Base-by-base conservation (phyloP, 768 basidiomycete species). In the Mycena crocata region DNA sequence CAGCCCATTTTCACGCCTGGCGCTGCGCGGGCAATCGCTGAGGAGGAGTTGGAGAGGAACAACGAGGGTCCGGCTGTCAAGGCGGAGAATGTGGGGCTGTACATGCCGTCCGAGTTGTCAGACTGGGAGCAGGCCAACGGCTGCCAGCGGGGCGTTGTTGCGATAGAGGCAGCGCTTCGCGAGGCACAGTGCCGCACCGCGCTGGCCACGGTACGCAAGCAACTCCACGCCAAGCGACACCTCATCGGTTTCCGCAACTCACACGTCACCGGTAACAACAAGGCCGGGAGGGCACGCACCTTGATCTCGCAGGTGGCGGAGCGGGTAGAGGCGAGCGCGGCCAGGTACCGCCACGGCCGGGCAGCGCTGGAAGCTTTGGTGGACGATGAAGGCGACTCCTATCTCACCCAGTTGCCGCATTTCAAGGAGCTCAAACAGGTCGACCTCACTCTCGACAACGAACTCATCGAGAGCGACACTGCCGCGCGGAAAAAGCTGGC, bases 1-100 rank as follows among this genome's bases (percentile, higher is more conserved):
- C 66, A 67, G 30, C 32, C 17, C 4, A 37, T 42, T 1, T 67
- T 62, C 46, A 67, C 23, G 51, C 66, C 66, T 5, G 65, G 23
- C 4, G 57, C 65, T 2, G 28, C 56, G 15, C 57, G 45, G 34
- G 48, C 39, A 14, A 40, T 67, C 5, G 21, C 44, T 1, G 34
- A 49, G 26, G 45, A 46, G 14, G 31, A 32, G 31, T n/a, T n/a
- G n/a, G n/a, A n/a, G n/a, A n/a, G n/a, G n/a, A n/a, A n/a, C n/a
- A n/a, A n/a, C n/a, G n/a, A n/a, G n/a, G n/a, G n/a, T n/a, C n/a
- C n/a, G n/a, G 57, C 57, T 13, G 45, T 19, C 3, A 40, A 10
- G n/a, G 58, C 42, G 23, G 58, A 60, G 37, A 60, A 60, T 23
- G 21, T 51, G 0, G 48, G 37, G 2, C 37, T 60, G 19, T 40